Evolutionary conservation across 2,329 filamentous ascomycete species (phyloP).

Genomic region (Venturia oleaginea): DNA sequence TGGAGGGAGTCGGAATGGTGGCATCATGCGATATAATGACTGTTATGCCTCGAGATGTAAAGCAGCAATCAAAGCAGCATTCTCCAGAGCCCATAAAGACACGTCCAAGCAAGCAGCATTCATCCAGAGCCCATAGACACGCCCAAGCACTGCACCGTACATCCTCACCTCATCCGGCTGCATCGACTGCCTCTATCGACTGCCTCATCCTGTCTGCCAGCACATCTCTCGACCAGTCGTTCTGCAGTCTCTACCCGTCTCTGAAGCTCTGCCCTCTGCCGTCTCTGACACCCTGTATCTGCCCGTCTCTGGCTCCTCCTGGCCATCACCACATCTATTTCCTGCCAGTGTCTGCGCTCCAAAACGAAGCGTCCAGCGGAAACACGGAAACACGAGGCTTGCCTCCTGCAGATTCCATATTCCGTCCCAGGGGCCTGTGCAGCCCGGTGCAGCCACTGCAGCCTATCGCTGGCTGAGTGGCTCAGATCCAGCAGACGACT

Average conservation of each 20-base stretch:
- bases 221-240: slow-evolving; percentile 1
- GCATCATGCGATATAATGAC: slow-evolving; percentile 3
- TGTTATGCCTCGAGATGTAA: neutral
- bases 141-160: neutral
- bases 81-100: neutral
- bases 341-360: neutral
- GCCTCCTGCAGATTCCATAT: neutral
- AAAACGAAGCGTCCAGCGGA: neutral
- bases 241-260: neutral
- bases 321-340: neutral
- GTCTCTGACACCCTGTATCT: neutral
- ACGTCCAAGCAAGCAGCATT: neutral
- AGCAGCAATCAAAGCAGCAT: neutral
- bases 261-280: neutral
- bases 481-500: neutral
- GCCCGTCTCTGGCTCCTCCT: neutral
- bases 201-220: neutral
- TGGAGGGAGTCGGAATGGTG: neutral
- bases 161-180: no score
- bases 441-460: no score
- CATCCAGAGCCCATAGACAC: neutral
- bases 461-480: no score
- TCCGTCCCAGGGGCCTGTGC: neutral
- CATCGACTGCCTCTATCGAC: neutral
- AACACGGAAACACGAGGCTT: neutral